These are phyloP conservation scores for Colletotrichum sidae DNA, from an alignment of 2,329 filamentous ascomycete species.

Conservation along the genomic window DNA sequence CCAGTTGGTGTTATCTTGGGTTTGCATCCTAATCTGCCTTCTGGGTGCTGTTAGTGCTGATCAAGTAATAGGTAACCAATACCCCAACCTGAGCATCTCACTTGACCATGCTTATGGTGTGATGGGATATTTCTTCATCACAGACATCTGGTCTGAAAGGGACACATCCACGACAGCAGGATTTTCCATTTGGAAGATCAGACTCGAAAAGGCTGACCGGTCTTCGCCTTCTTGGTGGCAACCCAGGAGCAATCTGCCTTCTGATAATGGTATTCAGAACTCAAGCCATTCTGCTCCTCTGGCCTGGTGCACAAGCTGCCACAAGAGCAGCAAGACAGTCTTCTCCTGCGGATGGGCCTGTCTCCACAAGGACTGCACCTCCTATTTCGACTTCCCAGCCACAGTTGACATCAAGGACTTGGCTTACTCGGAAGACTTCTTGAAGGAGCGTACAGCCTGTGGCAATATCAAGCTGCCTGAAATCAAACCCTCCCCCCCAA, in stretches of 20 bases:
- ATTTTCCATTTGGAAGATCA: conserved; percentile 61
- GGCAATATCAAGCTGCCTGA: conserved; percentile 41
- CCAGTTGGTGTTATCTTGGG: conserved; percentile 68
- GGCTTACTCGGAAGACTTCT: conserved; percentile 67
- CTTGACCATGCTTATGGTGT: conserved; percentile 72
- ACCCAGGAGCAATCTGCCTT: conserved; percentile 42
- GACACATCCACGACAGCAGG: conserved; percentile 45
- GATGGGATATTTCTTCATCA: conserved; percentile 76
- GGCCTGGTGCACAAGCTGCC: conserved; percentile 49
- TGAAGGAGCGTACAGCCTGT: conserved; percentile 64
- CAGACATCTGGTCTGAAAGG: conserved; percentile 75
- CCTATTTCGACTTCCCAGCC: conserved; percentile 59
- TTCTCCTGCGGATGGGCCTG: conserved; percentile 48
- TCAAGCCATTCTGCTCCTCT: conserved; percentile 17
- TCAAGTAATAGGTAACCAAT: conserved; percentile 60
- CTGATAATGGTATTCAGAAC: conserved; percentile 6
- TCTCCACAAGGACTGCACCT: conserved; percentile 52
- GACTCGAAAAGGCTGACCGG: conserved; percentile 72
- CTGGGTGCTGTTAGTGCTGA: conserved; percentile 1
- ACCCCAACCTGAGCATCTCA: conserved; percentile 58
- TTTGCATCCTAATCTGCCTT: conserved; percentile 39
- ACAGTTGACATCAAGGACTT: conserved; percentile 47
- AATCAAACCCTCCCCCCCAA: conserved; percentile 54
- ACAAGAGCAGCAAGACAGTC: conserved; percentile 49
- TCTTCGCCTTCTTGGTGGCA: conserved; percentile 69